phyloP scores from a whole-genome alignment of 192 early-diverging fungal genomes.

The Backusella westeae region DNA sequence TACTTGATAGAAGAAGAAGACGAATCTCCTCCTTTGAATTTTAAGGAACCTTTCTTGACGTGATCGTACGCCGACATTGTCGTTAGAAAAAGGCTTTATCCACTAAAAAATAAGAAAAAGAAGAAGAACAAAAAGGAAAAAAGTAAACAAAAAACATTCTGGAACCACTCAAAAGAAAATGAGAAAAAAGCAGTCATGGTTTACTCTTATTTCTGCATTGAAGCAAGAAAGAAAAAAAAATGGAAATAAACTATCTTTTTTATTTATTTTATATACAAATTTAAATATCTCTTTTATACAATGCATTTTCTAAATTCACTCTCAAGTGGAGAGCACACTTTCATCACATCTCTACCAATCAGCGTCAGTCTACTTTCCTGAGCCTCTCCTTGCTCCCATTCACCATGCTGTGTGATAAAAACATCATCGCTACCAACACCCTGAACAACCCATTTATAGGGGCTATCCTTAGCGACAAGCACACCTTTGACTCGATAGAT shows the following conservation, averaged over 20 bases:
- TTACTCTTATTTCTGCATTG: not conserved
- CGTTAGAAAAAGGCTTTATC: not conserved
- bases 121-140: not conserved
- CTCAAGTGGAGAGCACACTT: not conserved
- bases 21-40: conserved; percentile 55
- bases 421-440: conserved; percentile 31
- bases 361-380: conserved; percentile 20
- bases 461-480: conserved; percentile 23
- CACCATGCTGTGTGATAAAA: not conserved
- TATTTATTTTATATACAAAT: not conserved
- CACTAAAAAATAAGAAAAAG: not conserved
- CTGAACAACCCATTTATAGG: conserved; percentile 33
- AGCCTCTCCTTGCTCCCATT: conserved; percentile 22
- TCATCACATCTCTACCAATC: conserved; percentile 25
- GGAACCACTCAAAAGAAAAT: not conserved
- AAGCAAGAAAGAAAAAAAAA: not conserved
- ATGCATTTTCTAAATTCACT: conserved; percentile 17
- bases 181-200: not conserved
- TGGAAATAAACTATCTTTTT: not conserved
- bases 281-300: not conserved
- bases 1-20: conserved; percentile 52
- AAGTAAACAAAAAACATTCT: not conserved
- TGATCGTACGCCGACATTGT: conserved; percentile 42
- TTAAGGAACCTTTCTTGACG: conserved; percentile 59
- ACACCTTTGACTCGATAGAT: conserved; percentile 38